phyloP scores from a whole-genome alignment of 1,139 yeast genomes.

The Debaryomyces sp. region DNA sequence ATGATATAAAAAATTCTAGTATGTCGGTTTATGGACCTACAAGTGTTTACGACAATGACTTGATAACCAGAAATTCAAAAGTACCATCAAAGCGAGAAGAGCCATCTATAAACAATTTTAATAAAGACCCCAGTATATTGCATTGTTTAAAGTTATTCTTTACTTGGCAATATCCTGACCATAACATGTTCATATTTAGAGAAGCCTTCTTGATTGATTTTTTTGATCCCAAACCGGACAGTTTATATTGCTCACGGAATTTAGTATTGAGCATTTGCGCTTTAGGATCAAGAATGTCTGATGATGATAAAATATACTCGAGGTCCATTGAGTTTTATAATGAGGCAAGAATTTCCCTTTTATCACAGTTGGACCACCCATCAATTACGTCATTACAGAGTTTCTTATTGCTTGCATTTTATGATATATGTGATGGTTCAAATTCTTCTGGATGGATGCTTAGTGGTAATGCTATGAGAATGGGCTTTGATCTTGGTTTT shows the following conservation, averaged over 20 bases:
- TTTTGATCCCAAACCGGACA: conserved; percentile 51
- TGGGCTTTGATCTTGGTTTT: conserved; percentile 68
- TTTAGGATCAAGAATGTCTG: conserved; percentile 54
- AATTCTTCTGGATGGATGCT: conserved; percentile 65
- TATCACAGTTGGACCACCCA: conserved; percentile 43
- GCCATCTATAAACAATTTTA: conserved; percentile 28
- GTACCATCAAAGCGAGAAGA: conserved; percentile 24
- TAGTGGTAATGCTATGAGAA: conserved; percentile 62
- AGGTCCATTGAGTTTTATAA: conserved; percentile 47
- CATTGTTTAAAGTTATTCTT: conserved; percentile 59
- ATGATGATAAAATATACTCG: conserved; percentile 39
- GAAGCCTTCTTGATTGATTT: conserved; percentile 66
- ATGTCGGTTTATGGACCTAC: conserved; percentile 53
- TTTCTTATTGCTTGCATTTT: conserved; percentile 52
- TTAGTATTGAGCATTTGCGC: conserved; percentile 59
- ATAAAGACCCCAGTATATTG: conserved; percentile 45
- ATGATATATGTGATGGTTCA: conserved; percentile 58
- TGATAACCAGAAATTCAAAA: conserved; percentile 25
- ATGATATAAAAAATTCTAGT: conserved; percentile 3
- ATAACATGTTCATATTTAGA: conserved; percentile 62
- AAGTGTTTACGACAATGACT: conserved; percentile 46
- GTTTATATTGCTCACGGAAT: conserved; percentile 53
- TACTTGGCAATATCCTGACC: conserved; percentile 68
- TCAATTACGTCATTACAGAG: conserved; percentile 52
- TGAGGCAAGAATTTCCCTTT: conserved; percentile 45